Percentiles rank a stretch among this genome's conserved stretches.
phyloP scores from a whole-genome alignment of 2,329 filamentous ascomycete genomes.

The Claviceps spartinae region DNA sequence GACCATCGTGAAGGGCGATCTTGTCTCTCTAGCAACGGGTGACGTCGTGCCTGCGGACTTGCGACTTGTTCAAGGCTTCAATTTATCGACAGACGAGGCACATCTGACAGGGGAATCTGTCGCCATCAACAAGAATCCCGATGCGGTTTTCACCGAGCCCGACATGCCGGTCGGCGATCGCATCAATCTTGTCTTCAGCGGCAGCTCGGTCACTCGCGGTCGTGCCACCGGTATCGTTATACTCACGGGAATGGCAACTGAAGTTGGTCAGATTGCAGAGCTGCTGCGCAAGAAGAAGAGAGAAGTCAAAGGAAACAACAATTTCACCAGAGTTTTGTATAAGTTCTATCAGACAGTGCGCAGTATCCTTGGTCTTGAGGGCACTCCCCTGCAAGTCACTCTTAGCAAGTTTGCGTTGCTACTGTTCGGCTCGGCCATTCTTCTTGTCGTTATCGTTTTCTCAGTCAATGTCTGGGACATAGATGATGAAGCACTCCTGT shows the following conservation, averaged over 20 bases:
- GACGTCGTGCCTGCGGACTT: slow-evolving; percentile 60
- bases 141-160: slow-evolving; percentile 36
- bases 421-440: slow-evolving; percentile 58
- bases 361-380: slow-evolving; percentile 51
- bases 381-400: slow-evolving; percentile 74
- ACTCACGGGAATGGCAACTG: slow-evolving; percentile 58
- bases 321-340: slow-evolving; percentile 31
- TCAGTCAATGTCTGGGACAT: slow-evolving; percentile 41
- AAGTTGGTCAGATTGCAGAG: slow-evolving; percentile 63
- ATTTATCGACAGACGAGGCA: slow-evolving; percentile 64
- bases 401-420: slow-evolving; percentile 74
- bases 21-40: slow-evolving; percentile 48
- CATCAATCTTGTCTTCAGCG: slow-evolving; percentile 57
- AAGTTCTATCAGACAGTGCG: slow-evolving; percentile 29
- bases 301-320: slow-evolving; percentile 25
- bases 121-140: slow-evolving; percentile 52
- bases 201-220: slow-evolving; percentile 58
- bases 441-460: slow-evolving; percentile 49
- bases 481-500: slow-evolving; percentile 43
- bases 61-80: slow-evolving; percentile 51
- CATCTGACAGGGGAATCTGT: slow-evolving; percentile 62
- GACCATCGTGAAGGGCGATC: slow-evolving; percentile 50
- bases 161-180: slow-evolving; percentile 54
- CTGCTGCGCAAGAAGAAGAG: slow-evolving; percentile 45
- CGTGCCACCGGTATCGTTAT: slow-evolving; percentile 56